Percentiles rank a stretch among this genome's conserved stretches.
phyloP scores from a whole-genome alignment of 108 stramenopile species.

The Cyclostephanos invisitatus region DNA sequence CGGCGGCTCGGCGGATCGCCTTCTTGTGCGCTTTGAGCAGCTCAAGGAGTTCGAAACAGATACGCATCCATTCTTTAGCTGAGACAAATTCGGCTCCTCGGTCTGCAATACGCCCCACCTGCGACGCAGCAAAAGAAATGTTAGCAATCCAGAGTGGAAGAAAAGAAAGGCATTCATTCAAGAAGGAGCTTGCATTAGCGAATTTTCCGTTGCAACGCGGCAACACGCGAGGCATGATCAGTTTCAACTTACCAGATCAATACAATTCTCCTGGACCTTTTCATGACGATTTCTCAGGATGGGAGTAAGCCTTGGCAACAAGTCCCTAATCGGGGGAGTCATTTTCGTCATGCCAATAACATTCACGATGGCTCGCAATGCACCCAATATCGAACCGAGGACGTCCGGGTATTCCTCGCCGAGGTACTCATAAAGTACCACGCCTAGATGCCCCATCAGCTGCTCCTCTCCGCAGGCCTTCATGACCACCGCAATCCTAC shows the following conservation, averaged over 20 bases:
- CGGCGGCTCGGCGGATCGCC: conserved; percentile 95
- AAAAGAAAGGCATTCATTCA: conserved; percentile 16
- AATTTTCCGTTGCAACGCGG: background rate
- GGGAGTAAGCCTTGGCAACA: conserved; percentile 97
- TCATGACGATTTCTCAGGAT: conserved; percentile 98
- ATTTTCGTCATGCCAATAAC: conserved; percentile 99
- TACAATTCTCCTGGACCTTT: conserved; percentile 98
- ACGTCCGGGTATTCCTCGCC: conserved; percentile 99
- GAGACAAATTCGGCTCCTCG: conserved; percentile 96
- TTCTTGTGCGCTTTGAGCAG: conserved; percentile 98
- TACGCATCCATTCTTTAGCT: conserved; percentile 99
- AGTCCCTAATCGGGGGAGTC: conserved; percentile 96
- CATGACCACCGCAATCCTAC: conserved; percentile 97
- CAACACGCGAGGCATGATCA: conserved; percentile 9
- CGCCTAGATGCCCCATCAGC: conserved; percentile 98
- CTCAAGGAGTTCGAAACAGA: conserved; percentile 99
- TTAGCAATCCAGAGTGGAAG: conserved; percentile 47
- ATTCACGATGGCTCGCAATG: conserved; percentile 95
- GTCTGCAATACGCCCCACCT: conserved; percentile 97
- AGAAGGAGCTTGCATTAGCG: conserved; percentile 15
- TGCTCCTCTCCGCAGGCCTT: conserved; percentile 97
- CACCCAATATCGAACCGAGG: conserved; percentile 94
- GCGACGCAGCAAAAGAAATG: conserved; percentile 33
- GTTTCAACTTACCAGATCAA: conserved; percentile 75
- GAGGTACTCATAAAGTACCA: conserved; percentile 98